A percentile compares a stretch with the other conserved stretches of the same genome.
phyloP scores from a whole-genome alignment of 176 grass and related monocot species.

The Alloteropsis semialata region DNA sequence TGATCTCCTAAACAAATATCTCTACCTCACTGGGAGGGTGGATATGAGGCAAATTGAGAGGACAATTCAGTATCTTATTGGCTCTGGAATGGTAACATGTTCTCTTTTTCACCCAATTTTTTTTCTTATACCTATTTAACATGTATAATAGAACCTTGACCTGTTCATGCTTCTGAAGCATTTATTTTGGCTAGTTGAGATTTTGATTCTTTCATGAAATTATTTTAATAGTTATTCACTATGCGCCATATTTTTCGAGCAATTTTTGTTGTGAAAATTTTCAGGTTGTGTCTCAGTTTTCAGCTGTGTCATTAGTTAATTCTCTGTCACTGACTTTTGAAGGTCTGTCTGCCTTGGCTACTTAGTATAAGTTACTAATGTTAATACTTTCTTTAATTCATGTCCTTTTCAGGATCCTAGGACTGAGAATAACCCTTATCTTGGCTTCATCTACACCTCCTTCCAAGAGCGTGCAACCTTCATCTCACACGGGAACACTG shows the following conservation, averaged over 20 bases:
- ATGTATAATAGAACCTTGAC: neutral
- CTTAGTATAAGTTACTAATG: neutral
- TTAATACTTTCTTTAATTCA: neutral
- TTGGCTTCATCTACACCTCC: constrained; percentile 96
- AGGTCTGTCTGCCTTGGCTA: neutral
- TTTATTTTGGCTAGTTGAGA: neutral
- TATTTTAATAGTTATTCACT: neutral
- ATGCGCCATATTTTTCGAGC: neutral
- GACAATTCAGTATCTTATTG: constrained; percentile 96
- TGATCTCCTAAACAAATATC: constrained; percentile 90
- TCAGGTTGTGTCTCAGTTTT: neutral
- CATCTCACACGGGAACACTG: constrained; percentile 96
- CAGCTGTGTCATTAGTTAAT: neutral
- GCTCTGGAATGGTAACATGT: constrained; percentile 85
- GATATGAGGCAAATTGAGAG: constrained; percentile 95
- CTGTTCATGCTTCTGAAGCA: neutral
- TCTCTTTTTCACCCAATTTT: neutral
- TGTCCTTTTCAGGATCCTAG: constrained; percentile 80
- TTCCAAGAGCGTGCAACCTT: constrained; percentile 94
- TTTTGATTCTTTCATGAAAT: neutral
- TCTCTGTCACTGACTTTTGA: neutral
- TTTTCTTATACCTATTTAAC: constrained; percentile 5
- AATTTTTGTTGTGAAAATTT: neutral
- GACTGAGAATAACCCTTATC: constrained; percentile 95
- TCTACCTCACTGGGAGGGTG: constrained; percentile 85